These are phyloP conservation scores for Ustilago vetiveriae DNA, from an alignment of 1,284 basidiomycete species.

Conservation along the genomic window DNA sequence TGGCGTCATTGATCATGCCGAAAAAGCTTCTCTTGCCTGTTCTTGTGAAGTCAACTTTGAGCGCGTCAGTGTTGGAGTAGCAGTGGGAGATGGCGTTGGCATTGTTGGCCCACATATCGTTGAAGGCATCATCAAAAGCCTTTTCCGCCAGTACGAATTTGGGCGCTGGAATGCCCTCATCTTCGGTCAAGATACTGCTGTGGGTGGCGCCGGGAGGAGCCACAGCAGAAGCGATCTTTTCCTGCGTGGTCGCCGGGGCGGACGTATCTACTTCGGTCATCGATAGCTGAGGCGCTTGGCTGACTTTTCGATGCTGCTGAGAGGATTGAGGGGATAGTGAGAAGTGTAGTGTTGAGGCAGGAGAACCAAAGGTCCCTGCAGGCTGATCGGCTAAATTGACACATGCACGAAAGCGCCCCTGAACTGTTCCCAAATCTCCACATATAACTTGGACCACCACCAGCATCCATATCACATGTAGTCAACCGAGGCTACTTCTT, in stretches of 20 bases:
- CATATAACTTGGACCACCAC: too few relatives aligned
- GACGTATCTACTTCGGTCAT: conserved; percentile 20
- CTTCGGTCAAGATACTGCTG: neutral
- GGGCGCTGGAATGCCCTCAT: neutral
- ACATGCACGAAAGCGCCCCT: too few relatives aligned
- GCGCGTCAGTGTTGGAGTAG: conserved; percentile 74
- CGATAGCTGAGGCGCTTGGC: neutral
- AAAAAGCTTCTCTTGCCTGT: conserved; percentile 91
- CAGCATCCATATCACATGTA: too few relatives aligned
- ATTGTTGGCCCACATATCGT: conserved; percentile 91
- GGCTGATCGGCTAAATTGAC: too few relatives aligned
- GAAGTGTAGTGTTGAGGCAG: too few relatives aligned
- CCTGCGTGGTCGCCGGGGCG: conserved; percentile 4
- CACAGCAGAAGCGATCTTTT: conserved; percentile 22
- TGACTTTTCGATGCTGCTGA: neutral
- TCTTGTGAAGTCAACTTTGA: conserved; percentile 93
- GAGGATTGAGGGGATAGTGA: too few relatives aligned
- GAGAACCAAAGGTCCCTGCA: too few relatives aligned
- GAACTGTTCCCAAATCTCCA: too few relatives aligned
- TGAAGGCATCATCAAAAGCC: conserved; percentile 71
- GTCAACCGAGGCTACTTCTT: too few relatives aligned
- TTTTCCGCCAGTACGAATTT: conserved; percentile 36
- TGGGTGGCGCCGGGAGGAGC: conserved; percentile 16
- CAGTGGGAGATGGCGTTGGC: conserved; percentile 68
- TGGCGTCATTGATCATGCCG: conserved; percentile 73